Percentiles rank a stretch among this genome's conserved stretches.
These are phyloP conservation scores for Sporothrix variecibatus DNA, from an alignment of 2,329 filamentous ascomycete genomes.

Conservation along the genomic window DNA sequence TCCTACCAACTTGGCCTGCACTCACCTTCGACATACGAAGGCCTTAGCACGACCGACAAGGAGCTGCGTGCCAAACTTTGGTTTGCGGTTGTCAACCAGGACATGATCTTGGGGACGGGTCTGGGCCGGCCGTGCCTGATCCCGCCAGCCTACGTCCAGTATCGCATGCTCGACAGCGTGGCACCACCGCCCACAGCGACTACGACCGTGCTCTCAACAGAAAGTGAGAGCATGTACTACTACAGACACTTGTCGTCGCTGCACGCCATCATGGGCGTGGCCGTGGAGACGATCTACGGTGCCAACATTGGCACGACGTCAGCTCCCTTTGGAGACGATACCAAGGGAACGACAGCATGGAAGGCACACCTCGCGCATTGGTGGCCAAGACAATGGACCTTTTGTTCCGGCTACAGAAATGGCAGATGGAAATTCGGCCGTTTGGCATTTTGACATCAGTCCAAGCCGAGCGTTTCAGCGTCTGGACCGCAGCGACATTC, in stretches of 20 bases:
- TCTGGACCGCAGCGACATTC: slow-evolving; percentile 22
- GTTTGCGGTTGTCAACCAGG: slow-evolving; percentile 39
- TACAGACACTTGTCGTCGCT: slow-evolving; percentile 27
- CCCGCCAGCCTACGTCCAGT: slow-evolving; percentile 25
- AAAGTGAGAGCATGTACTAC: slow-evolving; percentile 21
- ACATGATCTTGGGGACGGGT: slow-evolving; percentile 34
- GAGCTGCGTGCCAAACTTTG: slow-evolving; percentile 37
- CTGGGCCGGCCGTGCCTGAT: slow-evolving; percentile 33
- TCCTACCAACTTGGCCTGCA: slow-evolving; percentile 41
- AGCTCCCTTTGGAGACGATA: background rate
- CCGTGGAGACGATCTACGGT: slow-evolving; percentile 27
- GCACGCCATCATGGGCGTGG: slow-evolving; percentile 23
- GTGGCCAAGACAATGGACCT: slow-evolving; percentile 27
- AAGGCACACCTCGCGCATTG: slow-evolving; percentile 12
- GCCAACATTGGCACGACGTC: slow-evolving; percentile 28
- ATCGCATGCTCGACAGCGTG: slow-evolving; percentile 19
- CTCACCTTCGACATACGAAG: slow-evolving; percentile 36
- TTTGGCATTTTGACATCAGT: slow-evolving; percentile 22
- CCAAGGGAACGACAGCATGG: background rate
- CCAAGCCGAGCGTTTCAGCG: background rate
- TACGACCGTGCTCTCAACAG: background rate
- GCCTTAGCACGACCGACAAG: slow-evolving; percentile 32
- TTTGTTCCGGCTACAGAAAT: slow-evolving; percentile 25
- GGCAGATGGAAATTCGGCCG: slow-evolving; percentile 22
- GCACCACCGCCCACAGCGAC: background rate